These are phyloP conservation scores for Phytophthora brassicae DNA, from an alignment of 352 stramenopile genomes.

Conservation along the genomic window DNA sequence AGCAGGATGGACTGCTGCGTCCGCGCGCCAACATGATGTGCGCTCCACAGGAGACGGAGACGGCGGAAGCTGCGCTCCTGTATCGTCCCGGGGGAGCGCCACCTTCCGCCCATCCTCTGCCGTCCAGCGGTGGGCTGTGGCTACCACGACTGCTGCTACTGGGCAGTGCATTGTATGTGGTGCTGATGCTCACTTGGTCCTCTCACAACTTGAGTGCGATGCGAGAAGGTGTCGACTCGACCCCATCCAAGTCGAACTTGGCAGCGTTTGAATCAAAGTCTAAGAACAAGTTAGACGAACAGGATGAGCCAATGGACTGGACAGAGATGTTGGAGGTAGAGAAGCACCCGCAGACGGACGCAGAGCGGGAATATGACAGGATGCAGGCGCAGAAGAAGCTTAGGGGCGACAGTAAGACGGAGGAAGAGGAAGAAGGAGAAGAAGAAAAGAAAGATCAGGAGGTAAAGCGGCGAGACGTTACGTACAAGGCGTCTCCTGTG, in stretches of 20 bases:
- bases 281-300: background rate
- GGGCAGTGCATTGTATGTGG: constrained; percentile 21
- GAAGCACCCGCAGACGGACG: constrained; percentile 14
- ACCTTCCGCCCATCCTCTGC: constrained; percentile 3
- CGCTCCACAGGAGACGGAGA: background rate
- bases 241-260: constrained; percentile 7
- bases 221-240: constrained; percentile 7
- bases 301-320: constrained; percentile 12
- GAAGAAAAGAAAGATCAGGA: background rate
- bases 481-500: constrained; percentile 7
- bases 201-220: constrained; percentile 24
- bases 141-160: constrained; percentile 25
- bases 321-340: constrained; percentile 16
- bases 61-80: background rate
- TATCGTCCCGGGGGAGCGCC: constrained; percentile 2
- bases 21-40: constrained; percentile 16
- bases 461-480: too few relatives aligned
- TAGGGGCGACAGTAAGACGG: background rate
- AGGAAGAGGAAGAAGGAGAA: background rate
- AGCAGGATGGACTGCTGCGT: constrained; percentile 21
- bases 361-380: background rate
- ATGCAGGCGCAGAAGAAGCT: constrained; percentile 14
- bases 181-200: constrained; percentile 31
- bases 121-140: constrained; percentile 15
- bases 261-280: background rate